These are phyloP conservation scores for Triangularia verruculosa DNA, from an alignment of 2,329 filamentous ascomycete genomes.

Conservation along the genomic window DNA sequence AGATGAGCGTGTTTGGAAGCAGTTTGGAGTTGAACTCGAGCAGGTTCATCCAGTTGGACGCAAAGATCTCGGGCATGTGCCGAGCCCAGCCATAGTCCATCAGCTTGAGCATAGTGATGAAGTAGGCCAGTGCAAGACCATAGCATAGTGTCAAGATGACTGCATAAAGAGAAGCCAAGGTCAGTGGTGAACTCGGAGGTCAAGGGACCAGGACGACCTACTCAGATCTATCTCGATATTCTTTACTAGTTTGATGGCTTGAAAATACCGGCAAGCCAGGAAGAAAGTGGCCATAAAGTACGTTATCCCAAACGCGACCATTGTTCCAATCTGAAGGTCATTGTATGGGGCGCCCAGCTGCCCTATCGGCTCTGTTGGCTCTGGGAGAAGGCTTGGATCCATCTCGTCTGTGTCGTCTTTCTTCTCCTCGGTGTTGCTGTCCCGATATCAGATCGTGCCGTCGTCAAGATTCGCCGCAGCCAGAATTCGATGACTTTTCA, in stretches of 20 bases:
- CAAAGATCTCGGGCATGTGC: slow-evolving; percentile 12
- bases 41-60: slow-evolving; percentile 5
- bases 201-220: not conserved
- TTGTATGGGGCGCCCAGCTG: slow-evolving; percentile 8
- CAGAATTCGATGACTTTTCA: not conserved
- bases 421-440: not conserved
- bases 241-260: slow-evolving; percentile 11
- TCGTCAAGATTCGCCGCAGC: not conserved
- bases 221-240: slow-evolving; percentile 14
- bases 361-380: not conserved
- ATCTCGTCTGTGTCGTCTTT: not conserved
- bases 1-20: slow-evolving; percentile 20
- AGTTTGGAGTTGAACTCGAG: slow-evolving; percentile 13
- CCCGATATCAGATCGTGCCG: not conserved
- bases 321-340: slow-evolving; percentile 11
- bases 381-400: not conserved
- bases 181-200: not conserved
- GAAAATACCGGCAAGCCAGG: slow-evolving; percentile 14
- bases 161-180: not conserved
- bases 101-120: slow-evolving; percentile 13
- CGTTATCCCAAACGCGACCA: slow-evolving; percentile 15
- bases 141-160: slow-evolving; percentile 15
- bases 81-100: slow-evolving; percentile 16
- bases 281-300: slow-evolving; percentile 13
- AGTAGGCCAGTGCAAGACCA: slow-evolving; percentile 12